Conservation (phyloP, 2,329 filamentous ascomycete species). For the Epichloe sylvatica region DNA sequence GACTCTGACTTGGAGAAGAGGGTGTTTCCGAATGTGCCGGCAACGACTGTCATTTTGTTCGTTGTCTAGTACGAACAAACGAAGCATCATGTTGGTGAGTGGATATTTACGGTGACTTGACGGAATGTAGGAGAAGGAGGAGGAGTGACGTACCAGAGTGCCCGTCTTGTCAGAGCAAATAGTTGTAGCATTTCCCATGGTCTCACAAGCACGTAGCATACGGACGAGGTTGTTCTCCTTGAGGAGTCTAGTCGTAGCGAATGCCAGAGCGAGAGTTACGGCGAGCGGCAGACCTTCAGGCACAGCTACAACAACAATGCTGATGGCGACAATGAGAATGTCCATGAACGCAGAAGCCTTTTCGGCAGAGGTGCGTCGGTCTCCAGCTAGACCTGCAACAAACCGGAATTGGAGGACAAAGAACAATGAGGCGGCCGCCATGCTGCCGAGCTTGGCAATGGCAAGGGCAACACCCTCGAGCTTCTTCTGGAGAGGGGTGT, state of each 20-base stretch:
- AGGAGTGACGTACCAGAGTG: constrained; percentile 26
- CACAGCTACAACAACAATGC: constrained; percentile 67
- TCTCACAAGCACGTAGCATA: constrained; percentile 64
- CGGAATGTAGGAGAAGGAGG: background rate
- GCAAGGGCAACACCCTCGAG: constrained; percentile 24
- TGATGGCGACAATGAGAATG: constrained; percentile 66
- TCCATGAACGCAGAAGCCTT: constrained; percentile 69
- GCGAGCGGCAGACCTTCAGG: constrained; percentile 65
- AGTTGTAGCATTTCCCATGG: constrained; percentile 65
- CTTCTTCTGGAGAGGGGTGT: constrained; percentile 42
- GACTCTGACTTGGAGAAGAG: constrained; percentile 9
- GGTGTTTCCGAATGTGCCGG: constrained; percentile 37
- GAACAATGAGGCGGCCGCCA: constrained; percentile 59
- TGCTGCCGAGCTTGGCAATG: constrained; percentile 36
- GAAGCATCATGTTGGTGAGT: constrained; percentile 15
- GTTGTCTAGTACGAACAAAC: constrained; percentile 31
- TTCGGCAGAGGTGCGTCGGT: constrained; percentile 39
- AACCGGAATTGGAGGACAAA: constrained; percentile 69
- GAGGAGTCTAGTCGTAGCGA: constrained; percentile 64
- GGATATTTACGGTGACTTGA: background rate
- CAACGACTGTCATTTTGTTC: constrained; percentile 55
- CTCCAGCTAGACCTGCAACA: constrained; percentile 44
- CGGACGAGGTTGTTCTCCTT: constrained; percentile 66
- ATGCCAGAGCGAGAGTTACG: constrained; percentile 61
- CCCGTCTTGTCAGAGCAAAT: constrained; percentile 58